Base-by-base conservation (phyloP, 1,284 basidiomycete species). In the Cutaneotrichosporon cyanovorans region DNA sequence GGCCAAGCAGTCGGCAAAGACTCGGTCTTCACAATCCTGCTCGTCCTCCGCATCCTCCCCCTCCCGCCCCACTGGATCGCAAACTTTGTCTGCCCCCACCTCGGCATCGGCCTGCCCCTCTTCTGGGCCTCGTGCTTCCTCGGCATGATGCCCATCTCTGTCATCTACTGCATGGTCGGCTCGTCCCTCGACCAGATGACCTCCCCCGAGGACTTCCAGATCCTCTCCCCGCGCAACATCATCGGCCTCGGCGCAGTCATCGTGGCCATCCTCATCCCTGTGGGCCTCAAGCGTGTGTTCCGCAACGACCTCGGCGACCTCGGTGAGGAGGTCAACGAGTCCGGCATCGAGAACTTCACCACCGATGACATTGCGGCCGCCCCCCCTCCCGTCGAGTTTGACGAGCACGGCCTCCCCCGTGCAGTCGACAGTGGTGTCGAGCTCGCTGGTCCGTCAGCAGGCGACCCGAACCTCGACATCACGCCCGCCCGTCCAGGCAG, bases 111-210 rank as follows among this genome's bases (percentile, higher is more conserved):
- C 3, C 70, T 92, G 42, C 68, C 82, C 16, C 78, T 85, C 0
- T 98, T 98, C 71, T 98, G 91, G 91, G 73, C 80, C 42, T 85
- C 83, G 58, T 91, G 89, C 1, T 90, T 86, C 69, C 75, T 95
- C 28, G 93, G 92, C 1, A 89, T 96, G 58, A 79, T 91, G 44
- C 91, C 91, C 37, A 85, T 92, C 32, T 83, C 82, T 0, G 85
- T 93, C 53, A 97, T 98, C 61, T 93, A 98, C 67, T 90, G 87
- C 0, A 91, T 89, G 12, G 93, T 98, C 55, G 93, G 93, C 2
- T 84, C 87, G 34, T 85, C 87, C 10, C 77, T 98, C 23, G 92
- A 96, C 60, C 82, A 91, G 55, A 96, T 98, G 90, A 92, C 92
- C 4, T 83, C 81, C 33, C 77, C 91, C 0, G 85, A 81, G 33